Percentiles rank a stretch among this genome's conserved stretches.
phyloP scores from a whole-genome alignment of 2,329 filamentous ascomycete species.

The Colletotrichum endophyticum region DNA sequence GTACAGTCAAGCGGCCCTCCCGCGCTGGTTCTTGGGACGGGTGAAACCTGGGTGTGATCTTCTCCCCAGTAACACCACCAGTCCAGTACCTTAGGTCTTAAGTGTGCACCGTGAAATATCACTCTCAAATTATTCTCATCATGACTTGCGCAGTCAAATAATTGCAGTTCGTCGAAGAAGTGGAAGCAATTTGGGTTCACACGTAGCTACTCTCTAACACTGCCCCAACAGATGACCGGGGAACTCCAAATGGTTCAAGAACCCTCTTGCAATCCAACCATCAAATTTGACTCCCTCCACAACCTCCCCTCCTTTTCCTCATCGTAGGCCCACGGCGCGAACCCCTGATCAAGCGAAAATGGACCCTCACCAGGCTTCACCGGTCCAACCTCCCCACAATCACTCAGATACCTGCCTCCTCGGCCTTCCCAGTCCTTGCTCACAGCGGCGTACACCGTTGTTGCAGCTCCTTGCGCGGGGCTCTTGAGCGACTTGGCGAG shows the following conservation, averaged over 20 bases:
- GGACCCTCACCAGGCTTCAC: not conserved
- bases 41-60: too few relatives aligned
- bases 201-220: not conserved
- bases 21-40: too few relatives aligned
- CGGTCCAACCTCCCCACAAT: slow-evolving; percentile 31
- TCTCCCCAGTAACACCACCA: too few relatives aligned
- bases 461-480: slow-evolving; percentile 51
- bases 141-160: not conserved
- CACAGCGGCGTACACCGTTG: slow-evolving; percentile 47
- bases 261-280: not conserved
- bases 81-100: too few relatives aligned
- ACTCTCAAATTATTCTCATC: too few relatives aligned
- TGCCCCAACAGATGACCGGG: not conserved
- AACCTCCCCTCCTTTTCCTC: not conserved
- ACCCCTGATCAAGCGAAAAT: slow-evolving; percentile 11
- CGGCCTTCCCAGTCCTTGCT: slow-evolving; percentile 44
- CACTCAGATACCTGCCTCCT: slow-evolving; percentile 49
- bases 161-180: too few relatives aligned
- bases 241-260: not conserved
- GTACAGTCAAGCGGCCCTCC: too few relatives aligned
- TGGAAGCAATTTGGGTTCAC: too few relatives aligned
- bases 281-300: not conserved
- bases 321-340: slow-evolving; percentile 23
- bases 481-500: not conserved
- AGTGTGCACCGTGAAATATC: too few relatives aligned